phyloP scores from a whole-genome alignment of 2,329 filamentous ascomycete species.

The Neurospora sp. region DNA sequence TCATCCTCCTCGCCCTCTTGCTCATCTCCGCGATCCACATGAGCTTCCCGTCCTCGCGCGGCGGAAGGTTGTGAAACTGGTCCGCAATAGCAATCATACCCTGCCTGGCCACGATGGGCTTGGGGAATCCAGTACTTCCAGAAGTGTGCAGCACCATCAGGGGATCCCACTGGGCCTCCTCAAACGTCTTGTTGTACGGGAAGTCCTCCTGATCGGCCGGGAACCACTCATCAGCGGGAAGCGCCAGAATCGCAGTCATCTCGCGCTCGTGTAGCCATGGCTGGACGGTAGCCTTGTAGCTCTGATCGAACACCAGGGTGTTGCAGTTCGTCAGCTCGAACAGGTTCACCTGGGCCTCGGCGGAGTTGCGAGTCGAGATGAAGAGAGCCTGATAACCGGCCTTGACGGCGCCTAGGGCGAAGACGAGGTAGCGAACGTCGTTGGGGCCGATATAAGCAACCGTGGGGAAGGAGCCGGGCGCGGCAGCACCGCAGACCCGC shows the following conservation, averaged over 20 bases:
- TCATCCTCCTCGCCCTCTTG: conserved; percentile 8
- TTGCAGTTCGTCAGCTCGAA: conserved; percentile 34
- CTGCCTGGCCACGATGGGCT: conserved; percentile 31
- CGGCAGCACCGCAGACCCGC: conserved; percentile 19
- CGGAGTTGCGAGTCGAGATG: conserved; percentile 35
- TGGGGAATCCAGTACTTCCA: conserved; percentile 36
- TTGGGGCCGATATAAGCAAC: conserved; percentile 36
- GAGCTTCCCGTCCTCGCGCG: conserved; percentile 8
- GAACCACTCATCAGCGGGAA: conserved; percentile 26
- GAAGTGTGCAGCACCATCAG: conserved; percentile 34
- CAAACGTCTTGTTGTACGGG: conserved; percentile 31
- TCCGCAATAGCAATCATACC: conserved; percentile 30
- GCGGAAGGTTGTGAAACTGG: conserved; percentile 16
- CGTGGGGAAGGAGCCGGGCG: conserved; percentile 23
- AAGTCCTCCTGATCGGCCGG: conserved; percentile 24
- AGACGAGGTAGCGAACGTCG: conserved; percentile 20
- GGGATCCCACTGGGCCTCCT: conserved; percentile 32
- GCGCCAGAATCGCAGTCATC: conserved; percentile 29
- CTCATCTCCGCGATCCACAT: conserved; percentile 10
- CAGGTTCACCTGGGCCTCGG: conserved; percentile 34
- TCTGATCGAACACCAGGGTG: conserved; percentile 25
- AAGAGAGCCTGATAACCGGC: conserved; percentile 30
- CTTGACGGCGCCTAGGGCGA: conserved; percentile 21
- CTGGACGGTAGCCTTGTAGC: conserved; percentile 22
- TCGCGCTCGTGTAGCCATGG: conserved; percentile 28